Evolutionary conservation across 2,329 filamentous ascomycete species (phyloP).

Genomic region (Microsporum audouinii): DNA sequence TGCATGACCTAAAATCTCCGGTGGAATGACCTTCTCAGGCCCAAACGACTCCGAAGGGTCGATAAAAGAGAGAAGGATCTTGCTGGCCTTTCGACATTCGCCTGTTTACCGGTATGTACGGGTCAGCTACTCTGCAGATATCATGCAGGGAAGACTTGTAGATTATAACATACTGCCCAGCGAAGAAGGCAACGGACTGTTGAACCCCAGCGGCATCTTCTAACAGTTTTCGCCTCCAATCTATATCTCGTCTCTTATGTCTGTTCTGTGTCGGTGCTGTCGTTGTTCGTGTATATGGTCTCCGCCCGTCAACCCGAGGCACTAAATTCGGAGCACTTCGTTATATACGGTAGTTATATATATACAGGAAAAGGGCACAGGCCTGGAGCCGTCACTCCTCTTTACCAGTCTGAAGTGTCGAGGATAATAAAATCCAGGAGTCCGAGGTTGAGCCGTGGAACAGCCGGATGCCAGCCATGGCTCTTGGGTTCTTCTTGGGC

Average conservation of each 20-base stretch:
- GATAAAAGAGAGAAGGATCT: slow-evolving; percentile 89
- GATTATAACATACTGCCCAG: slow-evolving; percentile 33
- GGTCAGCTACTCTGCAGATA: neutral
- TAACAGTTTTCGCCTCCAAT: neutral
- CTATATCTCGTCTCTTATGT: neutral
- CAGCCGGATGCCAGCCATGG: neutral
- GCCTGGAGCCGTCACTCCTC: neutral
- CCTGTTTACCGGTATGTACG: slow-evolving; percentile 42
- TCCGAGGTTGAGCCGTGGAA: neutral
- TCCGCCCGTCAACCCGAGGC: no score
- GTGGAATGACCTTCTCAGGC: slow-evolving; percentile 94
- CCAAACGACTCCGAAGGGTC: slow-evolving; percentile 89
- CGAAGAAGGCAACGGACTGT: slow-evolving; percentile 40
- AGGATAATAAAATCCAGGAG: neutral
- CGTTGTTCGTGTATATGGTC: neutral
- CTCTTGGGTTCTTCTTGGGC: neutral
- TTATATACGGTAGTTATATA: neutral
- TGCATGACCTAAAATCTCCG: slow-evolving; percentile 74
- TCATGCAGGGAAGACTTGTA: neutral
- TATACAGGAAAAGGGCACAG: neutral
- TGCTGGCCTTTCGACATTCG: slow-evolving; percentile 94
- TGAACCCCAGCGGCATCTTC: slow-evolving; percentile 16
- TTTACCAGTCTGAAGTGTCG: neutral
- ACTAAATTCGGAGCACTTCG: no score
- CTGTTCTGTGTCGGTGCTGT: neutral